These are phyloP conservation scores for Cryptococcus sp. DNA, from an alignment of 1,284 basidiomycete species.

Conservation along the genomic window DNA sequence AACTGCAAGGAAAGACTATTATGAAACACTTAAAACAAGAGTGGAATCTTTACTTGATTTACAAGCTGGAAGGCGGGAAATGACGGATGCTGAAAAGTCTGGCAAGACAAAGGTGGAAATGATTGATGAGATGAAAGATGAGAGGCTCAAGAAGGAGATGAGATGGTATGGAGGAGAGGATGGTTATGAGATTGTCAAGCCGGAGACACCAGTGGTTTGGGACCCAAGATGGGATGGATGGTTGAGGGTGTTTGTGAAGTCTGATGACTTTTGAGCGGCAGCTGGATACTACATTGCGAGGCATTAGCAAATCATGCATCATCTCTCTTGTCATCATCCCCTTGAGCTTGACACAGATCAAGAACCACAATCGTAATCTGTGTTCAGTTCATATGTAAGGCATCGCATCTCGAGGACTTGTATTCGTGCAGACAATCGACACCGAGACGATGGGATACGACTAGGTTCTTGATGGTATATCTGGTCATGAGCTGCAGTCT, in stretches of 20 bases:
- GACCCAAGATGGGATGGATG: constrained; percentile 66
- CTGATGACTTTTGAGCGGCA: neutral
- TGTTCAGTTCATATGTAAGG: too few species aligned
- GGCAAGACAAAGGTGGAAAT: constrained; percentile 62
- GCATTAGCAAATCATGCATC: too few species aligned
- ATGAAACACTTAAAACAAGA: constrained; percentile 64
- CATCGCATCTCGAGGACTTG: too few species aligned
- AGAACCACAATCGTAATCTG: too few species aligned
- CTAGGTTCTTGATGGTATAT: too few species aligned
- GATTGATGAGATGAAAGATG: constrained; percentile 77
- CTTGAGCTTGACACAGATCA: too few species aligned
- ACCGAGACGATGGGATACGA: too few species aligned
- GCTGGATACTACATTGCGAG: too few species aligned
- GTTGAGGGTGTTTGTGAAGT: constrained; percentile 56
- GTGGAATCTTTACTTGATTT: constrained; percentile 73
- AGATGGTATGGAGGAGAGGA: constrained; percentile 71
- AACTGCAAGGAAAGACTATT: constrained; percentile 70
- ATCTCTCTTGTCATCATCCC: too few species aligned
- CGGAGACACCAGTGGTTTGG: constrained; percentile 64
- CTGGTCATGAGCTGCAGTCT: too few species aligned
- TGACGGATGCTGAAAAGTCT: constrained; percentile 66
- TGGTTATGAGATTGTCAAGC: constrained; percentile 72
- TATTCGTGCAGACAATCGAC: too few species aligned
- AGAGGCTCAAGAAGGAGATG: constrained; percentile 78
- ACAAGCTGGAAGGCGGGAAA: constrained; percentile 70